phyloP scores from a whole-genome alignment of 2,329 filamentous ascomycete genomes.

The Neopestalotiopsis rosae region DNA sequence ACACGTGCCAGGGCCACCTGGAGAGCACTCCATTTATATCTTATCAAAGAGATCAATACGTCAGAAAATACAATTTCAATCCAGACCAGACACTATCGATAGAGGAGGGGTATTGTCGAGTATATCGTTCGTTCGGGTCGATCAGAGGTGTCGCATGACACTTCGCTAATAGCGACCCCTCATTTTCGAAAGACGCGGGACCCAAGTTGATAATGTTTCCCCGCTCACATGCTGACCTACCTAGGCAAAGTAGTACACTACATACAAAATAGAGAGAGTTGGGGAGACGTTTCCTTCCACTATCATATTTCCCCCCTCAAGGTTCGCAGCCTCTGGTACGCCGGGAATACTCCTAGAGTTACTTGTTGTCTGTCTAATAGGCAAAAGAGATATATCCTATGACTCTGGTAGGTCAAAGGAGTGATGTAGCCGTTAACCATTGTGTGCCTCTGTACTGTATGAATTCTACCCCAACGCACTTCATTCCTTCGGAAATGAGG shows the following conservation, averaged over 20 bases:
- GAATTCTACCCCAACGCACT: no score
- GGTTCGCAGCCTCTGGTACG: no score
- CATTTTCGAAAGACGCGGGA: slow-evolving; percentile 3
- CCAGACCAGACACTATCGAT: not conserved
- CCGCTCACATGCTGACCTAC: slow-evolving; percentile 14
- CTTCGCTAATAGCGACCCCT: slow-evolving; percentile 7
- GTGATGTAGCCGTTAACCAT: not conserved
- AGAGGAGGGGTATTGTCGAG: not conserved
- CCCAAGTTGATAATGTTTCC: slow-evolving; percentile 4
- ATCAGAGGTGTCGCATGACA: slow-evolving; percentile 10
- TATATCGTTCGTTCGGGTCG: not conserved
- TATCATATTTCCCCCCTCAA: slow-evolving; percentile 3
- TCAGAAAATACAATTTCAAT: not conserved
- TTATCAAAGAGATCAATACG: not conserved
- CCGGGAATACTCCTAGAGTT: not conserved
- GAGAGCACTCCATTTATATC: not conserved
- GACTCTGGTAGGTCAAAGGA: not conserved
- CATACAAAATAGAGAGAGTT: not conserved
- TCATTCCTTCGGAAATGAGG: slow-evolving; percentile 7
- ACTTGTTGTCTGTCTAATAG: not conserved
- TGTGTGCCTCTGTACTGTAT: not conserved
- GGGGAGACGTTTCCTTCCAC: not conserved
- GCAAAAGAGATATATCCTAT: not conserved
- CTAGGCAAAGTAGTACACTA: no score
- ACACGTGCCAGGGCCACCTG: not conserved